These are phyloP conservation scores for Amylostereum areolatum DNA, from an alignment of 1,284 basidiomycete species.

Conservation along the genomic window DNA sequence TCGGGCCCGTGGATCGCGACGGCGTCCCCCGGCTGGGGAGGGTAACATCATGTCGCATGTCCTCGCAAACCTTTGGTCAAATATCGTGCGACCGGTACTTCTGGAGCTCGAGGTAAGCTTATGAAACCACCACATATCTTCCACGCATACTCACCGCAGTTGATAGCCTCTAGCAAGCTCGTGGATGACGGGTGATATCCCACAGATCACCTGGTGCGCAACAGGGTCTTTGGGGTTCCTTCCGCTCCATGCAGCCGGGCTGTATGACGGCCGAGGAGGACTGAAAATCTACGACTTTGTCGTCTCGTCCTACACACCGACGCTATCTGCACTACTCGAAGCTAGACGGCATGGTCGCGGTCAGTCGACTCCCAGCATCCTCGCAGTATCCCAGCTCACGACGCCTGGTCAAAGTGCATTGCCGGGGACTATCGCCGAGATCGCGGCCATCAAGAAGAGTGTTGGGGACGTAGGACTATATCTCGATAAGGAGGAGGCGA, in stretches of 20 bases:
- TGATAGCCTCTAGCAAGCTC: no score
- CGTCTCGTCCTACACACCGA: conserved; percentile 19
- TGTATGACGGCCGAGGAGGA: conserved; percentile 3
- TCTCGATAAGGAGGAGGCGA: conserved; percentile 10
- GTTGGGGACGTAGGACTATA: background rate
- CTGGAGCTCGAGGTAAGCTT: no score
- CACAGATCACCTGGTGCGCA: conserved; percentile 17
- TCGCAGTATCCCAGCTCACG: conserved; percentile 3
- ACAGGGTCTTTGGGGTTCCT: conserved; percentile 17
- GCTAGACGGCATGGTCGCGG: background rate
- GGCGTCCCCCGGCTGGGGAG: no score
- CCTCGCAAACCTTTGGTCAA: no score
- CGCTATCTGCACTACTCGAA: conserved; percentile 5
- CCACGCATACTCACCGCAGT: no score
- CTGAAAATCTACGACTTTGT: conserved; percentile 9
- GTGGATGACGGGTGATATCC: background rate
- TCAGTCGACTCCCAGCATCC: background rate
- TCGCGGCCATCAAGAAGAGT: background rate
- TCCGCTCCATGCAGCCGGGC: conserved; percentile 18
- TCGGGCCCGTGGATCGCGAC: no score
- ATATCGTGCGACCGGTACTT: no score
- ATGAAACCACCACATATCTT: no score
- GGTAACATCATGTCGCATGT: no score
- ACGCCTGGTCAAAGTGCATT: background rate
- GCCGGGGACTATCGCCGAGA: background rate